These are phyloP conservation scores for Claviceps fusiformis DNA, from an alignment of 2,329 filamentous ascomycete genomes.

Conservation along the genomic window DNA sequence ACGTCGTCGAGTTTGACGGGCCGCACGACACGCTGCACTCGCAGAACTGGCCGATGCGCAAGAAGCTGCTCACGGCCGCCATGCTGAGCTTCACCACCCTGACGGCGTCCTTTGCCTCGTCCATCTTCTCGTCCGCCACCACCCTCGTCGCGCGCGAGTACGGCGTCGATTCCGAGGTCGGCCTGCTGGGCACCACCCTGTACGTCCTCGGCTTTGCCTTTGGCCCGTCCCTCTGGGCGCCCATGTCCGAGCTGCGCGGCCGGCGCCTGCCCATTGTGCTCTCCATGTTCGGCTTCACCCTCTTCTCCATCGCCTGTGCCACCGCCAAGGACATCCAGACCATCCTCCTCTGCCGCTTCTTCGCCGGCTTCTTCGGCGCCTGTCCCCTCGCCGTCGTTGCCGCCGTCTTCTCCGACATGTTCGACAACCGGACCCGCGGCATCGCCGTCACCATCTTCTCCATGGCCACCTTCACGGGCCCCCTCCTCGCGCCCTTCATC, in stretches of 20 bases:
- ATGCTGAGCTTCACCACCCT: slow-evolving; percentile 65
- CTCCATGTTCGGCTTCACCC: slow-evolving; percentile 54
- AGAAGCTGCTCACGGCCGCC: slow-evolving; percentile 57
- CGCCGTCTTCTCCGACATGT: slow-evolving; percentile 61
- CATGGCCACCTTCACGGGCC: slow-evolving; percentile 48
- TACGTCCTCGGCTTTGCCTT: slow-evolving; percentile 62
- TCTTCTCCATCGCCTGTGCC: slow-evolving; percentile 53
- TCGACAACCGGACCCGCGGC: slow-evolving; percentile 48
- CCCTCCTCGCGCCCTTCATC: slow-evolving; percentile 53
- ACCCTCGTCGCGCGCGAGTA: slow-evolving; percentile 41
- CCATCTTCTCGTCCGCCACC: slow-evolving; percentile 60
- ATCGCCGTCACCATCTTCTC: slow-evolving; percentile 30
- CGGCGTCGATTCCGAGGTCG: slow-evolving; percentile 46
- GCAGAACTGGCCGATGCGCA: slow-evolving; percentile 53
- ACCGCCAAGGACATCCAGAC: slow-evolving; percentile 55
- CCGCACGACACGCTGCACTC: too few species aligned
- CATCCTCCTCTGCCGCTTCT: slow-evolving; percentile 59
- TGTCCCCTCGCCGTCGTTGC: slow-evolving; percentile 56
- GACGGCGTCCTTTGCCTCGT: slow-evolving; percentile 57
- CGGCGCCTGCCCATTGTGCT: slow-evolving; percentile 48
- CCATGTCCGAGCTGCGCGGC: slow-evolving; percentile 58
- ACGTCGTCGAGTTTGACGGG: too few species aligned
- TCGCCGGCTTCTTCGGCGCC: slow-evolving; percentile 58
- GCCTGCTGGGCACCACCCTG: slow-evolving; percentile 50
- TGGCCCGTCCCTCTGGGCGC: slow-evolving; percentile 59